A percentile compares a stretch with the other conserved stretches of the same genome.
phyloP scores from a whole-genome alignment of 1,139 yeast species.

The Candida sp. region DNA sequence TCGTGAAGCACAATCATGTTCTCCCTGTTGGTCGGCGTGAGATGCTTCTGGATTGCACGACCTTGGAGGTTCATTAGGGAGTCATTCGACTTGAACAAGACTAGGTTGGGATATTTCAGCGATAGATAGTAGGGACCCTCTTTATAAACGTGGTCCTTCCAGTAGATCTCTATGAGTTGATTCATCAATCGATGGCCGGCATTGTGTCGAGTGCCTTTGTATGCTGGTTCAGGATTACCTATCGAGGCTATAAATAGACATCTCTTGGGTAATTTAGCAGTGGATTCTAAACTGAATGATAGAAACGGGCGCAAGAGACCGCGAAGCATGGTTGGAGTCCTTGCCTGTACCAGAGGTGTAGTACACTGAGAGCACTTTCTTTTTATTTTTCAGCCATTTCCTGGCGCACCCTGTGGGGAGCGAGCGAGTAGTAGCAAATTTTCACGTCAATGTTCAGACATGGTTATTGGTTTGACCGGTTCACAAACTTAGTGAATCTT shows the following conservation, averaged over 20 bases:
- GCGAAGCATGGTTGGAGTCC: constrained; percentile 1
- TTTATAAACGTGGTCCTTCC: constrained; percentile 22
- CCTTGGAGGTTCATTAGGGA: constrained; percentile 76
- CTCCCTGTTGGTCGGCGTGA: constrained; percentile 28
- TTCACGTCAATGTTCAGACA: too few species aligned
- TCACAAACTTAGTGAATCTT: background rate
- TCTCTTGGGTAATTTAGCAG: constrained; percentile 2
- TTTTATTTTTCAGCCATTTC: too few species aligned
- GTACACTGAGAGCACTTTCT: too few species aligned
- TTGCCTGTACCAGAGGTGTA: too few species aligned
- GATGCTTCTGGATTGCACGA: constrained; percentile 46
- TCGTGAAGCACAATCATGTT: constrained; percentile 69
- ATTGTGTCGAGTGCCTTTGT: constrained; percentile 71
- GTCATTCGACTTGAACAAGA: constrained; percentile 49
- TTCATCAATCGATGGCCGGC: constrained; percentile 68
- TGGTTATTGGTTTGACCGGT: background rate
- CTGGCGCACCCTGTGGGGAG: too few species aligned
- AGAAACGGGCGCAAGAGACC: constrained; percentile 2
- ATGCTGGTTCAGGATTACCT: constrained; percentile 79
- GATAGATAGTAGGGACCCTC: constrained; percentile 20
- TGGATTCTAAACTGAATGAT: constrained; percentile 5
- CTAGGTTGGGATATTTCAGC: constrained; percentile 23
- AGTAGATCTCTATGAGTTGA: constrained; percentile 26
- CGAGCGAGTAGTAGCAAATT: too few species aligned
- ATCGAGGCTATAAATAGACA: constrained; percentile 53